Percentiles rank a stretch among this genome's conserved stretches.
phyloP scores from a whole-genome alignment of 805 yeast species.

The Saccharomycopsis sp. region DNA sequence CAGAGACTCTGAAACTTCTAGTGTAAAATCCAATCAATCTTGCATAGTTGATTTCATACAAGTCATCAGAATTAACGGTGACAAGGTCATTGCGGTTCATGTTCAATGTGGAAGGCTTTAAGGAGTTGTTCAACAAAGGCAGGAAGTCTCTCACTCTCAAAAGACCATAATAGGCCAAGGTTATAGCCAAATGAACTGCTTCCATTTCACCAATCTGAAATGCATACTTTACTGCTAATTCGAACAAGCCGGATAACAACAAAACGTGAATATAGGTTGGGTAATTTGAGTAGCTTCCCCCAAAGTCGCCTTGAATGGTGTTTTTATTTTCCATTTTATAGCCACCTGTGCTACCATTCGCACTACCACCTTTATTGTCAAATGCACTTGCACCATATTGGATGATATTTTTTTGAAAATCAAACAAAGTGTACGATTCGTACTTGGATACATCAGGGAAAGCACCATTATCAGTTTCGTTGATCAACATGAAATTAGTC shows the following conservation, averaged over 20 bases:
- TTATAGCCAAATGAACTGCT: conserved; percentile 83
- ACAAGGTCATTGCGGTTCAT: conserved; percentile 31
- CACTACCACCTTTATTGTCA: conserved; percentile 28
- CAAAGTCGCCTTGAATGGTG: too few relatives aligned
- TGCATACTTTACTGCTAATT: conserved; percentile 62
- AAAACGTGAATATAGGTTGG: conserved; percentile 69
- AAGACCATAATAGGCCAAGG: conserved; percentile 64
- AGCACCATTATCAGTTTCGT: conserved; percentile 37
- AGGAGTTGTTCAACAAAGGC: conserved; percentile 15
- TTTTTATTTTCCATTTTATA: too few relatives aligned
- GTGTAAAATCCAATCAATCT: conserved; percentile 73
- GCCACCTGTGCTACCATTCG: too few relatives aligned
- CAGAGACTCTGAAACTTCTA: conserved; percentile 71
- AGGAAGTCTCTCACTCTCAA: conserved; percentile 39
- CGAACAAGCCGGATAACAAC: conserved; percentile 70
- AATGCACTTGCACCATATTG: conserved; percentile 70
- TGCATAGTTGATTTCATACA: conserved; percentile 35
- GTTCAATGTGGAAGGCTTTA: conserved; percentile 13
- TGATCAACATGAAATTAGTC: conserved; percentile 75
- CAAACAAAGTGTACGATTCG: conserved; percentile 64
- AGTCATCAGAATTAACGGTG: conserved; percentile 27
- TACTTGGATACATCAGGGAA: conserved; percentile 41
- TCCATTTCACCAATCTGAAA: conserved; percentile 64
- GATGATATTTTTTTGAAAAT: conserved; percentile 62
- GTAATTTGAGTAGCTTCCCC: conserved; percentile 35